Conservation (phyloP, 257 asterid genomes). For the Solanum virginianum region DNA sequence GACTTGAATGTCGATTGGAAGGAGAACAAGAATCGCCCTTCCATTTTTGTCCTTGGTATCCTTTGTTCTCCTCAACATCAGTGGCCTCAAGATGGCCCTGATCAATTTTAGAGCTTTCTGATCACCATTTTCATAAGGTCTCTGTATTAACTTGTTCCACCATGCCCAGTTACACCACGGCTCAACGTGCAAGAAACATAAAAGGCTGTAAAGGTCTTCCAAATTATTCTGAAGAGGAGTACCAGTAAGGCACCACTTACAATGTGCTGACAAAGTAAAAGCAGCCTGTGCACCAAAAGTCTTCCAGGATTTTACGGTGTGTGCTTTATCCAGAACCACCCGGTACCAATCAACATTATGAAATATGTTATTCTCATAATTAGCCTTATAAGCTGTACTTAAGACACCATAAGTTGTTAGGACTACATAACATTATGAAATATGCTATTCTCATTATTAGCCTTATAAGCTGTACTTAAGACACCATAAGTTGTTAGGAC, state of each 20-base stretch:
- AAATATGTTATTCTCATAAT: constrained; percentile 40
- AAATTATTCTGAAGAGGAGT: too few relatives aligned
- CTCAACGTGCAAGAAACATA: too few relatives aligned
- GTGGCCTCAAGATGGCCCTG: constrained; percentile 63
- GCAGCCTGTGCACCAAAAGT: constrained; percentile 65
- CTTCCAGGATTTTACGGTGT: constrained; percentile 59
- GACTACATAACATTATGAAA: too few relatives aligned
- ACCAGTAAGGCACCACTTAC: too few relatives aligned
- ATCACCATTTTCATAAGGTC: constrained; percentile 81
- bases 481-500: constrained; percentile 84
- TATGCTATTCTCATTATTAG: too few relatives aligned
- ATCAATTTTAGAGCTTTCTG: constrained; percentile 56
- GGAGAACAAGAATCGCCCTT: constrained; percentile 83
- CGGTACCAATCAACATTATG: constrained; percentile 80
- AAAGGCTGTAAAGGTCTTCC: too few relatives aligned
- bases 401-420: too few relatives aligned
- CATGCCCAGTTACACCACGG: too few relatives aligned
- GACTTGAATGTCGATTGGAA: constrained; percentile 66
- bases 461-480: constrained; percentile 46
- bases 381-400: too few relatives aligned
- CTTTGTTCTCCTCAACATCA: constrained; percentile 86
- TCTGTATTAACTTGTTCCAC: too few relatives aligned
- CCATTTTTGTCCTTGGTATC: constrained; percentile 73
- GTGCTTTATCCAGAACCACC: constrained; percentile 83
- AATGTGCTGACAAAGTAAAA: too few relatives aligned